Conservation (phyloP, 495 filamentous ascomycete species). For the Glutinoglossum americanum region DNA sequence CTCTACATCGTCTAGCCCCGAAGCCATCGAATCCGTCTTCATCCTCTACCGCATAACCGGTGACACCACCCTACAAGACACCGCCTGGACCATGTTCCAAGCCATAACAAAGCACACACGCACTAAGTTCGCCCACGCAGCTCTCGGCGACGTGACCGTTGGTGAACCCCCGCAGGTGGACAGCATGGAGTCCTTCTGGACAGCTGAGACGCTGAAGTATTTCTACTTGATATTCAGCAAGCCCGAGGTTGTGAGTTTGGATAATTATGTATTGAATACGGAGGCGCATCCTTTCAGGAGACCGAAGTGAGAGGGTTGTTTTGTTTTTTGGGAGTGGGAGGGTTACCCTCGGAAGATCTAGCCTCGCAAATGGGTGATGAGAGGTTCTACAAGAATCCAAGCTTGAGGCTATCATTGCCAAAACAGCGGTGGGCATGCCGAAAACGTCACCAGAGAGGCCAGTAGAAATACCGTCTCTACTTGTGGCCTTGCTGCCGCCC, state of each 20-base stretch:
- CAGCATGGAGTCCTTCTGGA: constrained; percentile 43
- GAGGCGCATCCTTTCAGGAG: constrained; percentile 3
- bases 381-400: no score
- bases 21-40: constrained; percentile 44
- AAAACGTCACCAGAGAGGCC: no score
- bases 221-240: constrained; percentile 76
- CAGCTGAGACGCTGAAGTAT: constrained; percentile 79
- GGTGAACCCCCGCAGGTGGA: constrained; percentile 17
- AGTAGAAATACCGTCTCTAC: no score
- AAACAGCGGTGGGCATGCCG: no score
- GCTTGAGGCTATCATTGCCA: no score
- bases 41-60: constrained; percentile 35
- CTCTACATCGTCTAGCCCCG: constrained; percentile 22
- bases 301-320: no score
- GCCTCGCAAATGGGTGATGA: no score
- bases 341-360: no score
- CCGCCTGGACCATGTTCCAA: constrained; percentile 38
- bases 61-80: constrained; percentile 28
- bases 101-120: constrained; percentile 1
- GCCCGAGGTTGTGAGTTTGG: constrained; percentile 32
- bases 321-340: no score
- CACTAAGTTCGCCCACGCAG: background rate
- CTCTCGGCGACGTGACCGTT: constrained; percentile 13
- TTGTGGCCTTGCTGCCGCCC: no score
- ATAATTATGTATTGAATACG: constrained; percentile 3